Evolutionary conservation across 805 yeast genomes (phyloP).

Genomic region (Metschnikowia continentalis): DNA sequence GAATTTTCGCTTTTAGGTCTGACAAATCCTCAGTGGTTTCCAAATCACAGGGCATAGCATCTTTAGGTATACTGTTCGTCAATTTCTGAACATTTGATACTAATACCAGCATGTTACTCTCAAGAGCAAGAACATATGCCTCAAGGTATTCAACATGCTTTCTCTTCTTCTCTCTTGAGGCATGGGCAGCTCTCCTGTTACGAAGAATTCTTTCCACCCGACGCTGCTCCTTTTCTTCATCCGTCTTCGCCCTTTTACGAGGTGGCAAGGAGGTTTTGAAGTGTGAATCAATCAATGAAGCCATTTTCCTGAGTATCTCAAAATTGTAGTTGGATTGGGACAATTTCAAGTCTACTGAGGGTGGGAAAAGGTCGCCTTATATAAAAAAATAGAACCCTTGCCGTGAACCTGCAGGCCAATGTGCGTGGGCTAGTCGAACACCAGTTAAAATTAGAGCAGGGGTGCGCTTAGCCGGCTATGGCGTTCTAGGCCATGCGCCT

Average conservation of each 20-base stretch:
- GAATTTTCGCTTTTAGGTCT: conserved; percentile 12
- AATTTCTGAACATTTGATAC: conserved; percentile 24
- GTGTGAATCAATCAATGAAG: conserved; percentile 17
- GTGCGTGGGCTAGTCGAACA: background rate
- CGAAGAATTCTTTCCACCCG: conserved; percentile 88
- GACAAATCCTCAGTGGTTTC: conserved; percentile 13
- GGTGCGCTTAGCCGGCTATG: conserved; percentile 2
- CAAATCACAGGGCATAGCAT: conserved; percentile 8
- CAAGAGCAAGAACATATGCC: conserved; percentile 46
- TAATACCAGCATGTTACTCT: conserved; percentile 27
- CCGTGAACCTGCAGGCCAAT: background rate
- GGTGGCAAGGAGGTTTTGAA: conserved; percentile 69
- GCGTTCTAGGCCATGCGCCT: conserved; percentile 5
- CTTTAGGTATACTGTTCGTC: conserved; percentile 7
- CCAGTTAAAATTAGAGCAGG: conserved; percentile 1
- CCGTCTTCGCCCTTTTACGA: conserved; percentile 92
- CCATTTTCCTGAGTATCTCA: conserved; percentile 4
- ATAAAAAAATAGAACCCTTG: background rate
- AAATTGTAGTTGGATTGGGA: conserved; percentile 1
- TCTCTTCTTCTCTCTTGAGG: conserved; percentile 94
- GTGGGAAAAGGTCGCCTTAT: background rate
- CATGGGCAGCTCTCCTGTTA: conserved; percentile 96
- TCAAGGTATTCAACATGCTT: conserved; percentile 86
- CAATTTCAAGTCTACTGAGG: background rate
- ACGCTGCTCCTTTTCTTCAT: conserved; percentile 96